Evolutionary conservation across 179 eudicot species (phyloP), one percentile per base, ranked within the genome.

Genomic region (Nepenthes alata): DNA sequence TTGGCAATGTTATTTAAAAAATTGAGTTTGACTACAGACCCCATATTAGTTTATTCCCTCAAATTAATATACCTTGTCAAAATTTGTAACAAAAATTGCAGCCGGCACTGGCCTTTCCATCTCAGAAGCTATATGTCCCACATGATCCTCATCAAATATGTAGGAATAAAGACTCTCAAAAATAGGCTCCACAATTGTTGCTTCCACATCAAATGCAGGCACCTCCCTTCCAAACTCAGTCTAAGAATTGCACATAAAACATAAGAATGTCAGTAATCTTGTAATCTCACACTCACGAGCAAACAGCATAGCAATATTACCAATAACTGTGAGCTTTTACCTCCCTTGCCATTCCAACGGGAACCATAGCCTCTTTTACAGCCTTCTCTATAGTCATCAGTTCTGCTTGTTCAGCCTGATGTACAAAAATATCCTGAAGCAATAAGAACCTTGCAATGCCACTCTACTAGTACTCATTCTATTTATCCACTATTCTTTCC

Each of bases 331-430:
- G 12, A 11, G 55, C 14, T 1, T 63, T 64, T 50, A 93, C 99
- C 99, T 93, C 97, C 82, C 99, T 78, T 37, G 94, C 94, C 47
- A 82, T 77, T 65, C 99, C 99, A 68, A 85, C 80, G 61, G 89
- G 78, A 75, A 76, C 83, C 97, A 93, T 82, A 49, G 83, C 78
- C 39, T 76, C 80, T 72, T 85, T 93, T 60, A 93, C 41, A 53
- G 78, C 79, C 77, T 82, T 87, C 80, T 93, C 99, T 52, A 93
- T 78, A 70, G 91, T 81, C 66, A 93, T 77, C 64, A 93, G 60
- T 75, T 93, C 98, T 67, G 94, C 80, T 72, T 89, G 95, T 62
- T 81, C 94, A 62, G 79, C 91, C 98, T 93, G 85, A 67, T 35
- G 49, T 36, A 10, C 2, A 37, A 11, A 58, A 4, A 37, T 41